A percentile compares a stretch with the other conserved stretches of the same genome.
These are phyloP conservation scores for Meira nashicola DNA, from an alignment of 1,284 basidiomycete genomes.

Conservation along the genomic window DNA sequence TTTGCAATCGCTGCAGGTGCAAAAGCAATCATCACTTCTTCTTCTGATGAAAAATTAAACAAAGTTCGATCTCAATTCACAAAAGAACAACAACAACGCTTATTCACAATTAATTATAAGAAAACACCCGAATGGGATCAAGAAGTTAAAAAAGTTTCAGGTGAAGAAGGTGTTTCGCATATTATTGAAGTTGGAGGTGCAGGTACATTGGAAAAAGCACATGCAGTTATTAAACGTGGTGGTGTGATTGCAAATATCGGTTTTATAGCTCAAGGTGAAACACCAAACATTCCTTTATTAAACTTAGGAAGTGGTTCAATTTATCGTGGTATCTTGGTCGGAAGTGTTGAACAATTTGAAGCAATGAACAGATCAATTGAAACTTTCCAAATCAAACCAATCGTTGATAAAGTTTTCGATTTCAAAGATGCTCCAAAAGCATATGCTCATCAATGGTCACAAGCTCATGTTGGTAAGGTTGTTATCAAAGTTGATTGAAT, in stretches of 20 bases:
- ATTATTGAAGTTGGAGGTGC: conserved; percentile 62
- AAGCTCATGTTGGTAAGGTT: conserved; percentile 39
- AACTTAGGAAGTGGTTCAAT: conserved; percentile 22
- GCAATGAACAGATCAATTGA: conserved; percentile 58
- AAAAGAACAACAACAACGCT: conserved; percentile 29
- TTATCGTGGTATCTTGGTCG: conserved; percentile 54
- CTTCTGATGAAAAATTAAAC: conserved; percentile 61
- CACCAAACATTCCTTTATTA: conserved; percentile 22
- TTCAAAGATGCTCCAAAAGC: conserved; percentile 58
- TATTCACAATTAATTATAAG: conserved; percentile 58
- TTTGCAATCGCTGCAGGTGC: conserved; percentile 62
- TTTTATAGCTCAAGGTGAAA: conserved; percentile 21
- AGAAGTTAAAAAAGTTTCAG: conserved; percentile 59
- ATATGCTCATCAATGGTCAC: conserved; percentile 55
- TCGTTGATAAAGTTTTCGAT: conserved; percentile 59
- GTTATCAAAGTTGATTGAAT: conserved; percentile 21
- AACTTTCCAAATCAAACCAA: conserved; percentile 56
- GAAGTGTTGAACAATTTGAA: conserved; percentile 55
- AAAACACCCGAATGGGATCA: conserved; percentile 61
- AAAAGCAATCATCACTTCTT: conserved; percentile 62
- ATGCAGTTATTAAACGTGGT: conserved; percentile 55
- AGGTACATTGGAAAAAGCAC: conserved; percentile 58
- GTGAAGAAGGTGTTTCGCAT: conserved; percentile 59
- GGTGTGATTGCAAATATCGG: conserved; percentile 61
- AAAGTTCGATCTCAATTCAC: conserved; percentile 38